phyloP scores from a whole-genome alignment of 2,329 filamentous ascomycete genomes.

The Diaporthe capsici region DNA sequence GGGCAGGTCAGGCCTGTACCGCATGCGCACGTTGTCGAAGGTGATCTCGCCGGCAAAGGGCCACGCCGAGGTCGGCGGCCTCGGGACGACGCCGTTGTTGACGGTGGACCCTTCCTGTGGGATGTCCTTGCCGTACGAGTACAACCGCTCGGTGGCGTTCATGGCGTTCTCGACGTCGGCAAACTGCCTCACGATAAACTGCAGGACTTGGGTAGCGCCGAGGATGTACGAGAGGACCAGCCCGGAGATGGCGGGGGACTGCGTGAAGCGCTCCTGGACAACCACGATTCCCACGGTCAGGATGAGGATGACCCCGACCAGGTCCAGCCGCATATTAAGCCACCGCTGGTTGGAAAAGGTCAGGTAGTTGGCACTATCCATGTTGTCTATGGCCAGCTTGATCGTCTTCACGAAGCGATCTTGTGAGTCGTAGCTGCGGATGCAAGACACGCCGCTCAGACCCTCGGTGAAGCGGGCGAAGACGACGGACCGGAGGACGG shows the following conservation, averaged over 20 bases:
- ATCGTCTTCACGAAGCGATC: constrained; percentile 60
- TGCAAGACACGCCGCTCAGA: constrained; percentile 67
- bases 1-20: constrained; percentile 76
- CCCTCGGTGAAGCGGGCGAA: constrained; percentile 77
- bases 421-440: constrained; percentile 75
- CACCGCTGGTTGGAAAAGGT: constrained; percentile 78
- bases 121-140: constrained; percentile 75
- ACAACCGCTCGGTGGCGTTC: constrained; percentile 76
- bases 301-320: constrained; percentile 72
- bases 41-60: constrained; percentile 77
- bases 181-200: constrained; percentile 76
- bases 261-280: constrained; percentile 73
- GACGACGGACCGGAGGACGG: constrained; percentile 74
- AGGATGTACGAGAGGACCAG: constrained; percentile 77
- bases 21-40: constrained; percentile 77
- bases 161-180: constrained; percentile 80
- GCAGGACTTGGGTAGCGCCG: constrained; percentile 76
- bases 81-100: constrained; percentile 61
- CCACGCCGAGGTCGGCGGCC: constrained; percentile 70
- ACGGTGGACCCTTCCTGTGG: constrained; percentile 70
- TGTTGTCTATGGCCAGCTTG: constrained; percentile 67
- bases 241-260: constrained; percentile 74
- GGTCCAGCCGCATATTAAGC: constrained; percentile 73
- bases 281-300: constrained; percentile 75
- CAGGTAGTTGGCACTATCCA: constrained; percentile 78